Base-by-base conservation (phyloP, 2,329 filamentous ascomycete genomes). In the Pseudogymnoascus sp. region DNA sequence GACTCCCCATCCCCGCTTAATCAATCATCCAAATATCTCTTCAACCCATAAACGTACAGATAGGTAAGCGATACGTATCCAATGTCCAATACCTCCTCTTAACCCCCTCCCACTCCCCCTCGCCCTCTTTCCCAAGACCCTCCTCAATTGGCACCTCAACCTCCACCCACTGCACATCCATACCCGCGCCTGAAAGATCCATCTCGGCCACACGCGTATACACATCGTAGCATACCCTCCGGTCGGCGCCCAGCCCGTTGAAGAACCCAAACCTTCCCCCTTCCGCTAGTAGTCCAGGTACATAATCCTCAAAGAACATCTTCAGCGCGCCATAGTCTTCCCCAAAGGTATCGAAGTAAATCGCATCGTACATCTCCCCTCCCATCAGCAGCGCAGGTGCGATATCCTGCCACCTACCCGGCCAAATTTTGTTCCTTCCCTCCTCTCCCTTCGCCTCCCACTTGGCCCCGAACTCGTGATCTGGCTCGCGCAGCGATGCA, bases 331-430 rank as follows among this genome's bases (percentile, higher is more conserved):
- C 80, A 76, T 97, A 99, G 67, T 95, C 90, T 77, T 99, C 95
- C 6, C 92, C 95, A 75, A 97, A 97, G 0, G 95, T 99, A 73
- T 99, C 95, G 72, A 97, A 97, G 79, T 97, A 99, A 68, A 99
- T 91, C 29, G 88, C 90, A 72, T 96, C 90, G 71, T 93, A 93
- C 11, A 86, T 78, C 70, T 88, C 82, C 9, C 88, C 89, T 42
- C 85, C 77, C 64, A 85, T 83, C 0, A 93, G 77, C 7, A 96
- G 78, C 60, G 79, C 78, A 0, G 88, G 88, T 15, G 93, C 79
- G 0, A 95, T 77, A 64, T 95, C 89, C 75, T 96, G 92, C 92
- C 92, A 96, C 68, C 81, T 82, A 2, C 91, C 90, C 38, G 82
- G 79, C 72, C 91, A 85, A 23, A 96, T 83, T 69, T 88, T 85